phyloP scores from a whole-genome alignment of 2,329 filamentous ascomycete species.

The Emmonsia crescens region DNA sequence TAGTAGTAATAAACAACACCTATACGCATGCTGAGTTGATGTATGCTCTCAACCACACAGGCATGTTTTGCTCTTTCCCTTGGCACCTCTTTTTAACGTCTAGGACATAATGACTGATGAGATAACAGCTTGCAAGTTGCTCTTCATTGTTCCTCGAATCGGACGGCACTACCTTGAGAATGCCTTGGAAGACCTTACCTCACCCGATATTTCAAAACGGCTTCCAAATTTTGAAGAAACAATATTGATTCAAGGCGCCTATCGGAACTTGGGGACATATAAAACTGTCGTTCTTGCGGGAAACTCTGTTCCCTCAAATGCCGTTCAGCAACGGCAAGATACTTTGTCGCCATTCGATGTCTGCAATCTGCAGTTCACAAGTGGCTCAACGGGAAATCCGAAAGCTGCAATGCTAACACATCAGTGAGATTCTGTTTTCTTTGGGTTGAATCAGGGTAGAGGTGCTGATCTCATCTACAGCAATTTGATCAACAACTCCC shows the following conservation, averaged over 20 bases:
- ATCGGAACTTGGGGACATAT: conserved; percentile 49
- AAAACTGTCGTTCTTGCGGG: conserved; percentile 46
- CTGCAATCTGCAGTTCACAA: conserved; percentile 64
- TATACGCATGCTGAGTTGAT: conserved; percentile 64
- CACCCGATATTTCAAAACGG: conserved; percentile 26
- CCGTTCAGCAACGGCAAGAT: conserved; percentile 43
- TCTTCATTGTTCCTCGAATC: conserved; percentile 62
- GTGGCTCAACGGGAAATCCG: conserved; percentile 61
- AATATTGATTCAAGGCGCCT: conserved; percentile 49
- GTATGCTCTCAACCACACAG: conserved; percentile 60
- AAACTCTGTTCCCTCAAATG: conserved; percentile 37
- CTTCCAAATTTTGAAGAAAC: conserved; percentile 38
- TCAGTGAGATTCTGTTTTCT: conserved; percentile 37
- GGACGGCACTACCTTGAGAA: conserved; percentile 53
- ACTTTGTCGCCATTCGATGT: conserved; percentile 54
- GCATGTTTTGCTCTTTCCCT: conserved; percentile 30
- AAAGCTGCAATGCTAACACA: conserved; percentile 68
- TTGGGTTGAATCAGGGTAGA: background rate
- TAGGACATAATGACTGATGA: background rate
- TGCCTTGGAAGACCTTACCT: conserved; percentile 45
- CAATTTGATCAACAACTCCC: conserved; percentile 49
- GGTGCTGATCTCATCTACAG: conserved; percentile 16
- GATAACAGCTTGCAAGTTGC: conserved; percentile 52
- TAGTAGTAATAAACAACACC: conserved; percentile 74
- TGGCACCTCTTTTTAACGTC: background rate